Conservation (phyloP, 176 grass and related monocot genomes). For the Triticum monococcum region DNA sequence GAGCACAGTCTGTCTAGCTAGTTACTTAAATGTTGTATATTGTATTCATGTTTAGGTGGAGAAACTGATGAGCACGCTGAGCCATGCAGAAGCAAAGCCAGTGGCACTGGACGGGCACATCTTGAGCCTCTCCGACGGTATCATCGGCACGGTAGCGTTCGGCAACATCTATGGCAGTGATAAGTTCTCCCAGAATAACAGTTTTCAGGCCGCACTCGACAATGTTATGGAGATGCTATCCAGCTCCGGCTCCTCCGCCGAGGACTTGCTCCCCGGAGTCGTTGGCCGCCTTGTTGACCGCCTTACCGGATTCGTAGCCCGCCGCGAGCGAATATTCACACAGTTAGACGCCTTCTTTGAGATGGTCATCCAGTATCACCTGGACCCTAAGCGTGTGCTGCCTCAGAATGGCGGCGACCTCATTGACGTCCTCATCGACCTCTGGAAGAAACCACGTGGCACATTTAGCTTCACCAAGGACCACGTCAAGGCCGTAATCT, state of each 20-base stretch:
- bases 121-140: constrained; percentile 14
- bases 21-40: not conserved
- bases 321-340: not conserved
- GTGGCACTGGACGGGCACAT: constrained; percentile 14
- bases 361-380: too few species aligned
- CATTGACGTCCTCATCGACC: not conserved
- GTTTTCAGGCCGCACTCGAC: not conserved
- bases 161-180: not conserved
- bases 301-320: not conserved
- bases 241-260: not conserved
- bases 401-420: not conserved
- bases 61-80: not conserved
- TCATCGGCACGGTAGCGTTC: constrained; percentile 31
- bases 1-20: not conserved
- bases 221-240: not conserved
- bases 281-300: not conserved
- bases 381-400: not conserved
- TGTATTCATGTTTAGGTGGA: not conserved
- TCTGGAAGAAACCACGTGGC: not conserved
- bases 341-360: not conserved
- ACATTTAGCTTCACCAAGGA: not conserved
- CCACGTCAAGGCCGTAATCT: not conserved
- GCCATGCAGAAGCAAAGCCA: not conserved
- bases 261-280: not conserved
- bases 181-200: not conserved